phyloP scores from a whole-genome alignment of 441 rosid species.

The Codiaeum variegatum region DNA sequence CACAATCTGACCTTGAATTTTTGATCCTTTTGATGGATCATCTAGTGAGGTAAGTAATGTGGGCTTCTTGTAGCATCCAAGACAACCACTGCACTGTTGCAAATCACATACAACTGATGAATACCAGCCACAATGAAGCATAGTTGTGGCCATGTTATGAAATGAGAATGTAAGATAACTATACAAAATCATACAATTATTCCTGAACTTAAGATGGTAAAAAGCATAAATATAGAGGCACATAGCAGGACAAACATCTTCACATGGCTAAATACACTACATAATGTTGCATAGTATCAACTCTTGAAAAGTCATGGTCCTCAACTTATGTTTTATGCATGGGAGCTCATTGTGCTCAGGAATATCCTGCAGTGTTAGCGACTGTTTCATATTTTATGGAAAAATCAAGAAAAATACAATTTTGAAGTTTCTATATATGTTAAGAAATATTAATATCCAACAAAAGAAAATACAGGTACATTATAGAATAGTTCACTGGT shows the following conservation, averaged over 20 bases:
- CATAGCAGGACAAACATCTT: slow-evolving; percentile 1
- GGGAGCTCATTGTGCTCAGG: neutral
- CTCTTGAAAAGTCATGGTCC: neutral
- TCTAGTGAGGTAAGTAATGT: slow-evolving; percentile 38
- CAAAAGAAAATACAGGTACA: neutral
- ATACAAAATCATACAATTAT: neutral
- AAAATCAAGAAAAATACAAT: neutral
- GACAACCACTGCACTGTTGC: slow-evolving; percentile 88
- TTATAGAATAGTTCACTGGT: neutral
- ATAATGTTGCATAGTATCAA: neutral
- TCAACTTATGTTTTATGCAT: neutral
- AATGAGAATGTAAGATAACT: neutral
- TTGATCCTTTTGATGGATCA: slow-evolving; percentile 49
- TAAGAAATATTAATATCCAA: neutral
- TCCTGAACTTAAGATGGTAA: neutral
- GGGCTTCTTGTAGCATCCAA: slow-evolving; percentile 58
- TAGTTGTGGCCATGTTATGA: neutral
- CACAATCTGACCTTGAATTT: slow-evolving; percentile 36
- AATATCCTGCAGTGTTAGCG: neutral
- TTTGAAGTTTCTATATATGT: neutral
- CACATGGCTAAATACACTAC: neutral
- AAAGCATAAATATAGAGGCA: neutral
- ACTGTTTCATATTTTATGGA: too few relatives aligned
- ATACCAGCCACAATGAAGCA: slow-evolving; percentile 12
- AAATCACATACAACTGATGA: slow-evolving; percentile 40